phyloP scores from a whole-genome alignment of 352 stramenopile genomes.

The Phytophthora pistaciae region DNA sequence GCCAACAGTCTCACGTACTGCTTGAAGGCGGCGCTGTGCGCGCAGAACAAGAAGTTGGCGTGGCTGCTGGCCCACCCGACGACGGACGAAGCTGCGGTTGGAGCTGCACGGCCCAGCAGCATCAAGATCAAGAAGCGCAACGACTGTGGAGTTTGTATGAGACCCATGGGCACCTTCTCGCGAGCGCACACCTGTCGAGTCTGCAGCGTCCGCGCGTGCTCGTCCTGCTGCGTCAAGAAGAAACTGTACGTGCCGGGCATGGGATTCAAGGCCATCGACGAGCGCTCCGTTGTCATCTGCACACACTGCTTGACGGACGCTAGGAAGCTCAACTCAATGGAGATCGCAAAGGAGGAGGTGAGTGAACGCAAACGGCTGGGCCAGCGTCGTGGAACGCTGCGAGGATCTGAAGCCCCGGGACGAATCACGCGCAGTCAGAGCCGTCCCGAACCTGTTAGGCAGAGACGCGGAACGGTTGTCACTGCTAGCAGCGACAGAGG shows the following conservation, averaged over 20 bases:
- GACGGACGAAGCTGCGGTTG: constrained; percentile 14
- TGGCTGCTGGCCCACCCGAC: constrained; percentile 48
- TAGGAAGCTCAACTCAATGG: constrained; percentile 36
- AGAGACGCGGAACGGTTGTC: constrained; percentile 13
- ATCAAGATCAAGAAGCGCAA: constrained; percentile 29
- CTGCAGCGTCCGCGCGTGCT: constrained; percentile 44
- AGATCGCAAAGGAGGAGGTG: constrained; percentile 43
- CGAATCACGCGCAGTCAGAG: constrained; percentile 23
- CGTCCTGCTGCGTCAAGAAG: constrained; percentile 45
- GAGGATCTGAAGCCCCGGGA: constrained; percentile 2
- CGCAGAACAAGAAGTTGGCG: constrained; percentile 65
- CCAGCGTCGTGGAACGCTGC: constrained; percentile 15
- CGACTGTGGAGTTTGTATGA: constrained; percentile 46
- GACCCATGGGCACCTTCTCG: constrained; percentile 39
- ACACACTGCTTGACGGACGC: constrained; percentile 46
- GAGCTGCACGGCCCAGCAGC: constrained; percentile 24
- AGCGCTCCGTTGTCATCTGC: constrained; percentile 41
- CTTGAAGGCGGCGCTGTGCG: constrained; percentile 41
- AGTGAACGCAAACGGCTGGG: constrained; percentile 18
- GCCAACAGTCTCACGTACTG: constrained; percentile 48
- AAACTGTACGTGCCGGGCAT: constrained; percentile 46
- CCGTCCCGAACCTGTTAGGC: constrained; percentile 6
- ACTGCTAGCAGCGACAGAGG: constrained; percentile 1
- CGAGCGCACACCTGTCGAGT: constrained; percentile 38
- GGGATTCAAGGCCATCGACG: constrained; percentile 40